Conservation (phyloP, 2,329 filamentous ascomycete species). For the Bipolaris bicolor region DNA sequence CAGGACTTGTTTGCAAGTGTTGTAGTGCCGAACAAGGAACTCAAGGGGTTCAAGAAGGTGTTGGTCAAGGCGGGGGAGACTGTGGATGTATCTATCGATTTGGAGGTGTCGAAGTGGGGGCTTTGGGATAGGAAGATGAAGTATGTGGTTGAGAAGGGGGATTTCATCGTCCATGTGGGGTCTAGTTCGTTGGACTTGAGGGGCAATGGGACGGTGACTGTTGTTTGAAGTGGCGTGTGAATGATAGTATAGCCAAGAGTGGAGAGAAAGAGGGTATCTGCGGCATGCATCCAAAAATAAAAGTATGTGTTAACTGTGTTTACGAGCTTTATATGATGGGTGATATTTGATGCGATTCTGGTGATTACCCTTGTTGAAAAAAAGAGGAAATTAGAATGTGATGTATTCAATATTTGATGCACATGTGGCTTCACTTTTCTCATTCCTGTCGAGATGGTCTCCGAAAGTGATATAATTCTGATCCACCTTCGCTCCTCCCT, state of each 20-base stretch:
- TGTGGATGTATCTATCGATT: slow-evolving; percentile 58
- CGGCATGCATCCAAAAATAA: neutral
- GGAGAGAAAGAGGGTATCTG: neutral
- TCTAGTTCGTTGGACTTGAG: slow-evolving; percentile 63
- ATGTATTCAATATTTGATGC: neutral
- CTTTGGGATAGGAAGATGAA: slow-evolving; percentile 67
- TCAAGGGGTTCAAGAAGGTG: slow-evolving; percentile 73
- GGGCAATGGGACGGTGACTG: slow-evolving; percentile 63
- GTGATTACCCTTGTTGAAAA: too few relatives aligned
- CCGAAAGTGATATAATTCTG: slow-evolving; percentile 11
- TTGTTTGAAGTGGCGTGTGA: slow-evolving; percentile 34
- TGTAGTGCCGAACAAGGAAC: slow-evolving; percentile 67
- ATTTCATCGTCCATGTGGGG: slow-evolving; percentile 68
- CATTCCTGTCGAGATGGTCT: slow-evolving; percentile 20
- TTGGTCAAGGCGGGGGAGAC: slow-evolving; percentile 65
- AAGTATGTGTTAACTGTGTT: neutral
- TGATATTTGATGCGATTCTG: neutral
- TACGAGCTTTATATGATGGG: neutral
- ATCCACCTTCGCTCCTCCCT: slow-evolving; percentile 5
- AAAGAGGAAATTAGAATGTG: neutral
- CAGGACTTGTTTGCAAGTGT: slow-evolving; percentile 67
- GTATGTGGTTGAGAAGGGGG: slow-evolving; percentile 75
- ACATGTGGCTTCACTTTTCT: too few relatives aligned
- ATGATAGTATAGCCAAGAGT: too few relatives aligned
- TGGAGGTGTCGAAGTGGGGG: slow-evolving; percentile 59